Conservation (phyloP, 2,329 filamentous ascomycete genomes). For the Thielaviopsis ethacetica region DNA sequence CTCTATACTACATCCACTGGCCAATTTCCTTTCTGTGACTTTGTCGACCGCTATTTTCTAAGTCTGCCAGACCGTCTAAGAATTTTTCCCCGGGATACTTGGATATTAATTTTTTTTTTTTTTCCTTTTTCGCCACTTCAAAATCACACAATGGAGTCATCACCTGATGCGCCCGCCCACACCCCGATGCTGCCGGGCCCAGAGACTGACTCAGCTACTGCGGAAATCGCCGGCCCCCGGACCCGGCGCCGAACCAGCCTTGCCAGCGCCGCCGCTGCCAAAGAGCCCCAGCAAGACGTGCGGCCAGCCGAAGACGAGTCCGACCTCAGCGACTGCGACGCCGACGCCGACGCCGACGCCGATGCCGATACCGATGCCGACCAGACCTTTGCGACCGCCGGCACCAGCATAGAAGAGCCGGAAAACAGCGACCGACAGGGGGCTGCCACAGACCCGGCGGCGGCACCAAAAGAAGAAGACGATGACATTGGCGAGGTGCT, state of each 20-base stretch:
- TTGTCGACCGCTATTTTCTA: too few species aligned
- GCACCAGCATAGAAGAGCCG: too few species aligned
- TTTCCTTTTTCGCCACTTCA: neutral
- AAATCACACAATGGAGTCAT: slow-evolving; percentile 1
- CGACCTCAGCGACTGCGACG: slow-evolving; percentile 49
- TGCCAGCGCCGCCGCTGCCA: neutral
- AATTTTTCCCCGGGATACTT: neutral
- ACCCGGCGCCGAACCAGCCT: too few species aligned
- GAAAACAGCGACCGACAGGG: too few species aligned
- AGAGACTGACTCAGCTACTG: too few species aligned
- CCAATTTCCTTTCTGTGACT: neutral
- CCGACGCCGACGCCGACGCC: slow-evolving; percentile 22
- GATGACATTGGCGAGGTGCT: slow-evolving; percentile 62
- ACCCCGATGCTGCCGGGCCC: neutral
- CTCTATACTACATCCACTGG: neutral
- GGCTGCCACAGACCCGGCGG: too few species aligned
- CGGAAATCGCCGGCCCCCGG: too few species aligned
- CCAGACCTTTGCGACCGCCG: too few species aligned
- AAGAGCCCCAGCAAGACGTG: neutral
- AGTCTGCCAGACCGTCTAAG: too few species aligned
- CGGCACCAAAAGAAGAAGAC: slow-evolving; percentile 20
- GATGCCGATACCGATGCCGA: neutral
- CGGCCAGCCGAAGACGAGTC: slow-evolving; percentile 27
- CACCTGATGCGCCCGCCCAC: neutral
- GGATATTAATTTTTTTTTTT: neutral